Conservation (phyloP, 371 early-diverging fungal species). For the Rhizomucor pusillus region DNA sequence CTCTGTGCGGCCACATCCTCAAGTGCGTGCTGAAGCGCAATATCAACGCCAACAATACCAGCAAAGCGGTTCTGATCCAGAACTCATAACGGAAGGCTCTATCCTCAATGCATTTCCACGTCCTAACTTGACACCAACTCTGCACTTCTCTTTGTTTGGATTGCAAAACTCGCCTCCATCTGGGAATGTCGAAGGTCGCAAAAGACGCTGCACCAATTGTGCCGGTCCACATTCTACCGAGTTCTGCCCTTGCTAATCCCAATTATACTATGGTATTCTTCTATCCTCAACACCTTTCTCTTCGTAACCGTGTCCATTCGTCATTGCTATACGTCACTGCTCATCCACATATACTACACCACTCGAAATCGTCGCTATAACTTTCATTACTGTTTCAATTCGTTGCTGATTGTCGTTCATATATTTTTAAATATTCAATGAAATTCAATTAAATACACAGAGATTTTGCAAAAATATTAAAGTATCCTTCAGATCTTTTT, state of each 20-base stretch:
- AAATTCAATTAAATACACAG: too few relatives aligned
- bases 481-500: too few relatives aligned
- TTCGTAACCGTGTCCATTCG: too few relatives aligned
- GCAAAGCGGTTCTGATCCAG: not conserved
- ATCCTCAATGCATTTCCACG: constrained; percentile 44
- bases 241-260: constrained; percentile 45
- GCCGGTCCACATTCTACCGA: constrained; percentile 50
- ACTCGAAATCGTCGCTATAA: too few relatives aligned
- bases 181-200: constrained; percentile 6
- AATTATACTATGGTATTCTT: too few relatives aligned
- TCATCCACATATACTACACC: too few relatives aligned
- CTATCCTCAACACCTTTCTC: too few relatives aligned
- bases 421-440: too few relatives aligned
- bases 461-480: too few relatives aligned
- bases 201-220: constrained; percentile 37
- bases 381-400: too few relatives aligned
- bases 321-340: too few relatives aligned
- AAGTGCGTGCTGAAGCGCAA: not conserved
- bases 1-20: not conserved
- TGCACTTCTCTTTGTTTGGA: constrained; percentile 40
- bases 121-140: constrained; percentile 47
- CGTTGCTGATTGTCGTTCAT: too few relatives aligned
- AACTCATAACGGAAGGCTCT: constrained; percentile 33
- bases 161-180: constrained; percentile 22
- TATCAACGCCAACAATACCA: not conserved